Evolutionary conservation across 2,329 filamentous ascomycete genomes (phyloP), one percentile per base, ranked within the genome.

Genomic region (Monilinia polystroma): DNA sequence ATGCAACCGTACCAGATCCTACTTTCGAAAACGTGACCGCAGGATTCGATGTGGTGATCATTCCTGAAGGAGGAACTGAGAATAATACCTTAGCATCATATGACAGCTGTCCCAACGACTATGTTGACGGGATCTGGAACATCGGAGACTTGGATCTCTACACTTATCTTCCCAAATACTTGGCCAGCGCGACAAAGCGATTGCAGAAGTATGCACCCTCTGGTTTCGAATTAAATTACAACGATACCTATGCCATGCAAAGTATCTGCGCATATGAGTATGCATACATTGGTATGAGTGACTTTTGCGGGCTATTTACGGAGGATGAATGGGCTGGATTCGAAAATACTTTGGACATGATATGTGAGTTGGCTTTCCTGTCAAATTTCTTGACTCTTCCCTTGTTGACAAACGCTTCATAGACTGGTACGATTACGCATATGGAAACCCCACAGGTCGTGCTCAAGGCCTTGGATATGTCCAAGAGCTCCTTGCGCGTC

Each of bases 381-480:
- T 10, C 11, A 2, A 59, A n/a, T 43, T 18, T 29, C 16, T 1
- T n/a, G 20, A n/a, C 10, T 8, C 1, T 18, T 38, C 20, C n/a
- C n/a, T 23, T 59, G 20, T 56, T 66, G 29, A 66, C 14, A 62
- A 43, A 29, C 10, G 10, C 4, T n/a, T 29, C 4, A 6, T 43
- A 72, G 71, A 78, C 71, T 80, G 78, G 68, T 96, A 96, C 77
- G 88, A 88, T 65, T 93, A 89, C 77, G 86, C 88, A 12, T 84
- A 84, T n/a, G 92, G 92, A n/a, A 92, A 92, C 75, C 84, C 87
- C 0, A 83, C 96, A 14, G 93, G 90, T 0, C 86, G 92, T 4
- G 91, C 91, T 0, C 92, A 95, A 77, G 93, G 93, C 1, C 89
- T 94, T 2, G 93, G 93, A 5, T 97, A 89, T 74, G 87, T 89